Base-by-base conservation (phyloP, 768 basidiomycete species). In the Boletus insuetus region DNA sequence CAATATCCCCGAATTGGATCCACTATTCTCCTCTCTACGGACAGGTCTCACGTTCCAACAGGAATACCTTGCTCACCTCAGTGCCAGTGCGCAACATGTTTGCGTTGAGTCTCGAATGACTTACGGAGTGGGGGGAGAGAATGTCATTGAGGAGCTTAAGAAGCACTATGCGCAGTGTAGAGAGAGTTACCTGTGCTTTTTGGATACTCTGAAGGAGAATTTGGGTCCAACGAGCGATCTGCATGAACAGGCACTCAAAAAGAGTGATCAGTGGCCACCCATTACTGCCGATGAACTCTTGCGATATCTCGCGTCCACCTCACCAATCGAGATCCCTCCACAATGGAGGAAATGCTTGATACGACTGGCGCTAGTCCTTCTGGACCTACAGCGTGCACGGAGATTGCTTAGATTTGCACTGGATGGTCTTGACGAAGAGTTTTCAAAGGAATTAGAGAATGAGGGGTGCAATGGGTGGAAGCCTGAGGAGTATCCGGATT, bases 201-300 rank as follows among this genome's bases (percentile, higher is more conserved):
- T 66, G 19, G 13, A 20, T 1, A 6, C n/a, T 14, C 29, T 66
- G 13, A 29, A 16, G 22, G 2, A 52, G 4, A 24, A 6, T n/a
- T 53, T 60, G 58, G 60, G 7, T 63, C 62, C 66, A 14, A n/a
- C 44, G 3, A 34, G 3, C 7, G 29, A 35, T 6, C 20, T 31
- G 12, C 34, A 35, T 13, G 66, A 68, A 47, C 26, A 37, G 1
- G 46, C 47, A 1, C 11, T 64, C 32, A 12, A 11, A 49, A n/a
- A 19, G 13, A 39, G 54, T 14, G 61, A 56, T 12, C 58, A 70
- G 43, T 77, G 76, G 75, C 75, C 76, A 2, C 63, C 64, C 6
- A 51, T 49, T 35, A 51, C 62, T 9, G 24, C 47, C 12, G 16
- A 26, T 26, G 5, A 6, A 0, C 34, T 48, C 9, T 48, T 48